Base-by-base conservation (phyloP, 345 rosid species). In the Raphanus raphanistrum region DNA sequence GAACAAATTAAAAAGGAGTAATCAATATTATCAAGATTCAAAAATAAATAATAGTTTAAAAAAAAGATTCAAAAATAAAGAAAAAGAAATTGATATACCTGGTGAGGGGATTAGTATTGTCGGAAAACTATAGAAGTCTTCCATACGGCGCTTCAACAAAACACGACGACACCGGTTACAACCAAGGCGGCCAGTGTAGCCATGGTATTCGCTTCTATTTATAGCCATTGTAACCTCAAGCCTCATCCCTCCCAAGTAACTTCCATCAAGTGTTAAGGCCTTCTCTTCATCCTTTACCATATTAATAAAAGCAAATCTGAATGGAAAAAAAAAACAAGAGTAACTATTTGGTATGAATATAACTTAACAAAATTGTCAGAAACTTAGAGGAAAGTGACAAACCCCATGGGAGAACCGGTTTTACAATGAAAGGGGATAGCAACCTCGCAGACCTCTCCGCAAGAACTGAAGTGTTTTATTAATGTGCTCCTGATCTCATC, bases 221-320 rank as follows among this genome's bases (percentile, higher is more conserved):
- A 50, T 84, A 63, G 90, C 90, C 82, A 86, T 94, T 1, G 84
- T 85, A 32, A 93, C 93, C 0, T 82, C 33, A 48, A 90, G 78
- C 26, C 71, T 65, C 63, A 73, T 43, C 2, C 70, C 84, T 9
- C 83, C 85, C 6, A 92, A 54, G 21, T 85, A 78, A 61, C 80
- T 71, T 4, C 90, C 90, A 79, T 80, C n/a, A 5, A 88, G 84
- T 54, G 86, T 86, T 21, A 91, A 69, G 8, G 93, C 98, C 57
- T 86, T 87, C 82, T 63, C 83, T 29, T 83, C 28, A 11, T 45
- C 45, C 25, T 81, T 84, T 1, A 31, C 28, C 63, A 91, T 82
- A 71, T 88, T 88, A 69, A 93, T 5, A 73, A 83, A 88, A 8
- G 93, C 93, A 81, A 74, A 68, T 74, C 98, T 93, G 86, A 68